Base-by-base conservation (phyloP, 2,329 filamentous ascomycete genomes). In the Chaetomium globosum region DNA sequence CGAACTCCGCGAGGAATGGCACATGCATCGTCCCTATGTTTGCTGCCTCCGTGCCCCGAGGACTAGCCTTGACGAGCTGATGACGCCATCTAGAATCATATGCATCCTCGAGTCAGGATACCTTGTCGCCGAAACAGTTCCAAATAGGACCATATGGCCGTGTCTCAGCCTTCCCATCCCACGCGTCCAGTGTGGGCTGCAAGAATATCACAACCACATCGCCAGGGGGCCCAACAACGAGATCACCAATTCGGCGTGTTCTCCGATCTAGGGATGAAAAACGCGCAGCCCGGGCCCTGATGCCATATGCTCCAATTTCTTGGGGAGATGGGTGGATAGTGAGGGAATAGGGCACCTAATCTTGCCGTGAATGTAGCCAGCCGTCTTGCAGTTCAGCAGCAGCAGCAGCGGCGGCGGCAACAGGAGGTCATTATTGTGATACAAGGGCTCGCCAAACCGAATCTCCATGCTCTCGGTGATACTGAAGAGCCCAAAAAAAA, bases 381-480 rank as follows among this genome's bases (percentile, higher is more conserved):
- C 60, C 60, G 59, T 9, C 39, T 12, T 19, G 33, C 19, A 62
- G 39, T 43, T 43, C 16, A 43, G 30, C 28, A 26, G 53, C 52
- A 46, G 21, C 53, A 33, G 49, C 23, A 43, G 39, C n/a, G 5
- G 26, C 26, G 4, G 2, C 26, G 33, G 33, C 9, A 10, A 10
- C 28, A 46, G 23, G n/a, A 31, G 28, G 52, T 6, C 19, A 13
- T 21, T 19, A 12, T 48, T n/a, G 52, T 54, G 28, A 54, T 30
- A 54, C 28, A 30, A 33, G 30, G 52, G 8, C 9, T 28, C 13
- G 28, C 28, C 26, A 54, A n/a, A 10, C 9, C 30, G n/a, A n/a
- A 53, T 31, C 5, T 19, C 13, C 28, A 54, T n/a, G 52, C 21
- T n/a, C 51, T 30, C 19, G n/a, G 61, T 63, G 23, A 53, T 55